These are phyloP conservation scores for Kwoniella heveanensis DNA, from an alignment of 768 basidiomycete genomes.

Conservation along the genomic window DNA sequence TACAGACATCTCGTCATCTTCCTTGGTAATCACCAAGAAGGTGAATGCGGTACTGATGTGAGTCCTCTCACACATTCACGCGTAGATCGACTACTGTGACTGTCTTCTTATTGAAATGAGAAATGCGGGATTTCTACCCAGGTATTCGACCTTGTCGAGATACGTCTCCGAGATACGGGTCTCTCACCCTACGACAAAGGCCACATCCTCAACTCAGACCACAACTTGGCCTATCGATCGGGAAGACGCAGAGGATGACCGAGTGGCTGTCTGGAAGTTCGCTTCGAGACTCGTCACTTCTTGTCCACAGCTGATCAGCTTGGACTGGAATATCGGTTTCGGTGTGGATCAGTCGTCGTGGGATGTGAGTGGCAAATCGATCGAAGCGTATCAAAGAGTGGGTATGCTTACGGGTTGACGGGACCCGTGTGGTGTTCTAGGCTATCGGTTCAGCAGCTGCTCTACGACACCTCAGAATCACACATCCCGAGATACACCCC, in stretches of 20 bases:
- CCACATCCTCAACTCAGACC: too few species aligned
- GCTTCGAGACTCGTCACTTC: not conserved
- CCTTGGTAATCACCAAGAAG: not conserved
- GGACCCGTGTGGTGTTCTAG: too few species aligned
- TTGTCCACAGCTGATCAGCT: not conserved
- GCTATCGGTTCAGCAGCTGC: not conserved
- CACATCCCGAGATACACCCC: slow-evolving; percentile 7
- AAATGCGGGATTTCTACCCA: not conserved
- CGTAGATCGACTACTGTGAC: too few species aligned
- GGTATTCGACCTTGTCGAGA: not conserved
- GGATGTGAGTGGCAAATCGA: slow-evolving; percentile 6
- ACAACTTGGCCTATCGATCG: too few species aligned
- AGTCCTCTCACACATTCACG: not conserved
- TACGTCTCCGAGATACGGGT: not conserved
- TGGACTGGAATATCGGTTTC: slow-evolving; percentile 10
- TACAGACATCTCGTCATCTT: not conserved
- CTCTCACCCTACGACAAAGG: not conserved
- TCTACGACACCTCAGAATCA: slow-evolving; percentile 1
- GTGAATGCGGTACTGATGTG: slow-evolving; percentile 12
- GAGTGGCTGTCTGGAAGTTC: not conserved
- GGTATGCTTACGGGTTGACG: too few species aligned
- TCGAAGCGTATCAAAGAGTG: too few species aligned
- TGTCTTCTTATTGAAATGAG: too few species aligned
- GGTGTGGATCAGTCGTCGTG: slow-evolving; percentile 13
- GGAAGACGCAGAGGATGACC: not conserved